Evolutionary conservation across 306 rosid species (phyloP), one percentile per base, ranked within the genome.

Genomic region (Quillaja saponaria): DNA sequence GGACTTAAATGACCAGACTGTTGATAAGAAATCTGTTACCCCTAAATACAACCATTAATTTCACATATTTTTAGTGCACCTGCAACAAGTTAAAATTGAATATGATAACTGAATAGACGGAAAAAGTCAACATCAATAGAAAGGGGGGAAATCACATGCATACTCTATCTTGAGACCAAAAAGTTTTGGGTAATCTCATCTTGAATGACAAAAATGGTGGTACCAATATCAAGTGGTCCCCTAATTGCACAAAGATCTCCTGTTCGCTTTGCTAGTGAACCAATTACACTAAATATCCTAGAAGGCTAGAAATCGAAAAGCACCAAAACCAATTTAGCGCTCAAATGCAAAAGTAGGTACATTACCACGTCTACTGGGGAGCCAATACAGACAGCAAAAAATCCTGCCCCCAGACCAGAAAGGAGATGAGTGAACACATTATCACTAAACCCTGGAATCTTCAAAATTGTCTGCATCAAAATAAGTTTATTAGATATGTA

Each of bases 351-450:
- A 42, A 12, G 42, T 33, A 75, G 72, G 55, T 53, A 55, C 31
- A 39, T 86, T 88, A 92, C 98, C 98, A 92, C 98, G 54, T 92
- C 98, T 8, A 92, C 98, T 0, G 98, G 98, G 42, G 98, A 92
- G 41, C 98, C 98, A 82, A 92, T 76, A 58, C 96, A 92, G 66
- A 92, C 98, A 40, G 98, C 98, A 18, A 92, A 76, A 64, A 92
- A 88, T 37, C 98, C 98, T 3, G 98, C 98, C 69, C 98, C 98
- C 1, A 92, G 84, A 72, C 96, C 98, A 50, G 98, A 45, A 76
- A 92, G 67, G 50, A 92, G 90, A 77, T 92, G 98, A 67, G 98
- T 92, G 33, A 84, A 67, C 37, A 92, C 80, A 54, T 92, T 86
- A 73, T 92, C 96, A 0, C 82, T 80, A 82, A 92, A 92, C 57